These are phyloP conservation scores for Periconia sp. DNA, from an alignment of 2,329 filamentous ascomycete genomes.

Conservation along the genomic window DNA sequence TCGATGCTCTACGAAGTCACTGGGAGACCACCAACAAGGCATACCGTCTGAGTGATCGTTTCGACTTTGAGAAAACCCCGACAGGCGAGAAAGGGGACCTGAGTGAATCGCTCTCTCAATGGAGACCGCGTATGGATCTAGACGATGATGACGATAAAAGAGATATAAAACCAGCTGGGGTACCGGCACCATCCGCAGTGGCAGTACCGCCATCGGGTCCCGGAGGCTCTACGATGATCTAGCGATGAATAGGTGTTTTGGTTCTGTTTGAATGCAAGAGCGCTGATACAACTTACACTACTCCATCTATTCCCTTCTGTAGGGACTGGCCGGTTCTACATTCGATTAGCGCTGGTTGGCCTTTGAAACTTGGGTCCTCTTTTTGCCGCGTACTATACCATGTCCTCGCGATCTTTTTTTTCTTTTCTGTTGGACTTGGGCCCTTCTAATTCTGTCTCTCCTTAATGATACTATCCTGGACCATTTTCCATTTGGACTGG, in stretches of 20 bases:
- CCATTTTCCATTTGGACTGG: too few relatives aligned
- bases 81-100: constrained; percentile 41
- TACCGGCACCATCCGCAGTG: not conserved
- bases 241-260: constrained; percentile 10
- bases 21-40: constrained; percentile 98
- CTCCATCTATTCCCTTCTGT: constrained; percentile 5
- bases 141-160: constrained; percentile 30
- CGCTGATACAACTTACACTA: not conserved
- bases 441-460: too few relatives aligned
- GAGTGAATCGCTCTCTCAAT: constrained; percentile 41
- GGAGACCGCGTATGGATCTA: constrained; percentile 39
- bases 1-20: constrained; percentile 86
- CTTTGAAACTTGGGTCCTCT: constrained; percentile 3
- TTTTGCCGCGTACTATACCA: constrained; percentile 2
- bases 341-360: constrained; percentile 10
- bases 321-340: constrained; percentile 6
- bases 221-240: constrained; percentile 26
- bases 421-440: constrained; percentile 1
- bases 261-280: not conserved
- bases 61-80: constrained; percentile 75
- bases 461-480: too few relatives aligned
- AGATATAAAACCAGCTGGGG: constrained; percentile 2
- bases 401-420: not conserved
- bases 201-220: constrained; percentile 16
- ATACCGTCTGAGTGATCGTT: constrained; percentile 86